phyloP scores from a whole-genome alignment of 164 flowering plant species.

The Nelumbo lutea region DNA sequence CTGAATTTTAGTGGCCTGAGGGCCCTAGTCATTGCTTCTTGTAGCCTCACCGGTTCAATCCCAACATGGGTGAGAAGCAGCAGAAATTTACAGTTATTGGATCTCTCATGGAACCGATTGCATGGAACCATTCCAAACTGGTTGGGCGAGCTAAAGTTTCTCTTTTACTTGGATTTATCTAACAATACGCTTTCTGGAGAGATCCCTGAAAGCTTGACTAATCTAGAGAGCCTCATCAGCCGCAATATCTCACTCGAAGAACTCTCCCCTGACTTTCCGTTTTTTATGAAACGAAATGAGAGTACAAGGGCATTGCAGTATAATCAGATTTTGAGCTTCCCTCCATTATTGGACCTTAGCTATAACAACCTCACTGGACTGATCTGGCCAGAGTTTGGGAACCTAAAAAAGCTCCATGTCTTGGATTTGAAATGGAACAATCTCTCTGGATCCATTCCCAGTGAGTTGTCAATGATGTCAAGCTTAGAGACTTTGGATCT shows the following conservation, averaged over 20 bases:
- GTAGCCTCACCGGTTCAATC: slow-evolving; percentile 44
- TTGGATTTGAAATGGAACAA: slow-evolving; percentile 39
- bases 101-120: slow-evolving; percentile 59
- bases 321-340: slow-evolving; percentile 43
- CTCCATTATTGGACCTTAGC: slow-evolving; percentile 46
- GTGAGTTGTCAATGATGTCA: slow-evolving; percentile 38
- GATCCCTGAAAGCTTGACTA: slow-evolving; percentile 42
- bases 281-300: slow-evolving; percentile 34
- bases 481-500: slow-evolving; percentile 53
- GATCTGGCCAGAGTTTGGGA: slow-evolving; percentile 61
- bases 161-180: slow-evolving; percentile 65
- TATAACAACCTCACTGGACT: slow-evolving; percentile 44
- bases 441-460: slow-evolving; percentile 50
- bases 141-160: slow-evolving; percentile 33
- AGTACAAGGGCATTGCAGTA: slow-evolving; percentile 36
- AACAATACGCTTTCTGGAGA: slow-evolving; percentile 46
- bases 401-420: slow-evolving; percentile 39
- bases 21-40: slow-evolving; percentile 48
- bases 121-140: slow-evolving; percentile 45
- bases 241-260: slow-evolving; percentile 31
- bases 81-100: slow-evolving; percentile 43
- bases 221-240: slow-evolving; percentile 31
- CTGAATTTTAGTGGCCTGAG: slow-evolving; percentile 35
- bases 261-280: slow-evolving; percentile 43
- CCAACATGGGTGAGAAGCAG: slow-evolving; percentile 47